A percentile compares a stretch with the other conserved stretches of the same genome.
phyloP scores from a whole-genome alignment of 2,329 filamentous ascomycete genomes.

The Dactylonectria macrodidyma region DNA sequence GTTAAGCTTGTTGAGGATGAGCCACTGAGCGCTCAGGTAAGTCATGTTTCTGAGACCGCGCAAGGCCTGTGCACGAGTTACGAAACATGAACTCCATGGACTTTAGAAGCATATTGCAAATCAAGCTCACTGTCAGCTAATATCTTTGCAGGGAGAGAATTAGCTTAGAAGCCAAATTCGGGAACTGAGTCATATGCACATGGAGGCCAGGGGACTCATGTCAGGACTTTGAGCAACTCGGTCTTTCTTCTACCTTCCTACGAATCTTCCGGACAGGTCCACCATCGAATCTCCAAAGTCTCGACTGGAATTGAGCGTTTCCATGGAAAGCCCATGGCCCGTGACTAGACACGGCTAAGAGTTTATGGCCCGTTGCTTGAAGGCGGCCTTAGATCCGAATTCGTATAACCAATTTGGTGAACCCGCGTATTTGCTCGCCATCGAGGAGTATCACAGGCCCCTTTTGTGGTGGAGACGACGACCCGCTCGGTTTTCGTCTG shows the following conservation, averaged over 20 bases:
- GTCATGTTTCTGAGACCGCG: conserved; percentile 1
- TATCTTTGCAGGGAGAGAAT: background rate
- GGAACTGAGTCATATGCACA: background rate
- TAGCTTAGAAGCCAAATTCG: background rate
- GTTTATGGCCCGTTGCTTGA: conserved; percentile 2
- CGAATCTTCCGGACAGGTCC: background rate
- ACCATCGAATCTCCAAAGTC: background rate
- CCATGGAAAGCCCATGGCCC: background rate
- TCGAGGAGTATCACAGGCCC: conserved; percentile 34
- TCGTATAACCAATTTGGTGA: conserved; percentile 23
- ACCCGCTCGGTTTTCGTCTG: background rate
- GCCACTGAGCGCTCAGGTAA: no score
- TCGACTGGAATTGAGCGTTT: background rate
- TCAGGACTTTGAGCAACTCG: background rate
- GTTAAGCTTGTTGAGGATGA: background rate
- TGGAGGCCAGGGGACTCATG: background rate
- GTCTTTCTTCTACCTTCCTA: background rate
- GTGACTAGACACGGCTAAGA: background rate
- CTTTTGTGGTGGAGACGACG: conserved; percentile 19
- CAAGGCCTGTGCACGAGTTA: conserved; percentile 10
- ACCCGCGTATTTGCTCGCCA: background rate
- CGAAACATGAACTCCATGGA: conserved; percentile 33
- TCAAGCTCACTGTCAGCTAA: background rate
- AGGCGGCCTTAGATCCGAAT: background rate
- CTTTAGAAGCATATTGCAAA: conserved; percentile 13